Base-by-base conservation (phyloP, 2,329 filamentous ascomycete species). In the Nannizziopsis arthrosporioides region DNA sequence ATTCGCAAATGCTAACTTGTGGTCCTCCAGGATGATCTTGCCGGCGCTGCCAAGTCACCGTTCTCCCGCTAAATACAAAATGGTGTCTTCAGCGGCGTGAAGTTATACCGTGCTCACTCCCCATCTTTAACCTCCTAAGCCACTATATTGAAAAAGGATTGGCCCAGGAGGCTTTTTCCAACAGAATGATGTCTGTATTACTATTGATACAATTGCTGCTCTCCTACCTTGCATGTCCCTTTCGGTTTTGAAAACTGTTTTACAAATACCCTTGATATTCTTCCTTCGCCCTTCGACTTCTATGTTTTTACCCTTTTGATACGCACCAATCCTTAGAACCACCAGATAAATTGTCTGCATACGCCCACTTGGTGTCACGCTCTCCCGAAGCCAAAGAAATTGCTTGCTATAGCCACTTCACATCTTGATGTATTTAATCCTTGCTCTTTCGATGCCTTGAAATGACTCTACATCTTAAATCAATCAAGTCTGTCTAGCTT, bases 21-120 rank as follows among this genome's bases (percentile, higher is more conserved):
- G 22, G 22, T 51, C 36, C 14, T 49, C 6, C 42, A 62, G 60
- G 60, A 62, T 51, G 60, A 61, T 32, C 51, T 56, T 34, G 47
- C 49, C 32, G 27, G 44, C 31, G 36, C 52, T 30, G 52, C 55
- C 15, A 59, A 57, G 35, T 56, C 56, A 11, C 54, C 52, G 2
- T 53, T 57, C 40, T 51, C 53, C 14, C 53, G 52, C 46, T 57
- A 52, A 51, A 19, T 2, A 30, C 19, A 11, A 17, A n/a, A n/a
- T n/a, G n/a, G n/a, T n/a, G n/a, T n/a, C n/a, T 27, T 27, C 22
- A 7, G 7, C 22, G 4, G 22, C 22, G 3, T 7, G 22, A 27
- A 27, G 7, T 7, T 27, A 27, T 27, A 7, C 22, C 22, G 22
- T 27, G 4, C 22, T 27, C 22, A 27, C 22, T 27, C 22, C 22